Evolutionary conservation across 352 stramenopile species (phyloP), one percentile per base, ranked within the genome.

Genomic region (Phytophthora palmivora): DNA sequence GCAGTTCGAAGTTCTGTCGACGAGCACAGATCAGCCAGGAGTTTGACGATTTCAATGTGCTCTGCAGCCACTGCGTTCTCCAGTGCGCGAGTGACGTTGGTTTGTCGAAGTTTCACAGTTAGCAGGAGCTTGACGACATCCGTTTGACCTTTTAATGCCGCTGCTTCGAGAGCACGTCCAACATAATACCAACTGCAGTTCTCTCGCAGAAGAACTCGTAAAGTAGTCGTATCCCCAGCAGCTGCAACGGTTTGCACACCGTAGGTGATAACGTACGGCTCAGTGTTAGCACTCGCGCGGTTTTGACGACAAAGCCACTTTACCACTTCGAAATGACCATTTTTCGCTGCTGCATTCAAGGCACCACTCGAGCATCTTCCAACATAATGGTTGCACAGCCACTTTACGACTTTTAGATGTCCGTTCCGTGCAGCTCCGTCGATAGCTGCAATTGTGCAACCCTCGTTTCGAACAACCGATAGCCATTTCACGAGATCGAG

Each of bases 401-500:
- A 72, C 32, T 63, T 67, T 0, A 72, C 63, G 1, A 72, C 30
- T 43, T 63, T 58, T 9, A 67, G 30, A 30, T 72, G 63, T 19
- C 63, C 63, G 12, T 72, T 72, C 36, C 36, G 38, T 12, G 38
- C 39, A 5, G 63, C 63, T 21, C 47, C 57, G 10, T 72, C 57
- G 9, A 72, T 54, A 9, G 63, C 63, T 36, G 57, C 63, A 12
- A 58, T 44, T 11, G 57, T 63, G 16, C 63, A 72, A 4, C 63
- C 63, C 22, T 72, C 63, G 22, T 58, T 72, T 19, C 63, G 49
- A 18, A 67, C 50, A 10, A 59, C 57, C 2, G 47, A 63, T 9
- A 67, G 12, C 63, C 63, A 72, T 21, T 63, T 72, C 1, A 67
- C 56, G 12, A 72, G 28, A 28, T 72, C 63, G 3, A 72, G 30